phyloP scores from a whole-genome alignment of 768 basidiomycete genomes.

The Hericium coralloides region DNA sequence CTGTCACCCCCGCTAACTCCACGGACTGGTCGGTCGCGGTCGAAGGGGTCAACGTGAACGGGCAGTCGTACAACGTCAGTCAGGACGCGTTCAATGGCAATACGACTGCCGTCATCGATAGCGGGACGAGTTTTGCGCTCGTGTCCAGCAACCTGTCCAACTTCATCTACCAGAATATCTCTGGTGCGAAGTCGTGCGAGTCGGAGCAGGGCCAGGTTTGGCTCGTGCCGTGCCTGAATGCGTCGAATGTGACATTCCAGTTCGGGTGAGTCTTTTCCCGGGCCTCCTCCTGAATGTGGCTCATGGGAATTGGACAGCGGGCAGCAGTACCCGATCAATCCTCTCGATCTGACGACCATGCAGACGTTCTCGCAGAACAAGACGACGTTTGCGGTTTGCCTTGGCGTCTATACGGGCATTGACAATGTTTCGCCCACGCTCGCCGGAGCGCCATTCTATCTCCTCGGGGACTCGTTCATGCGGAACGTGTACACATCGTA shows the following conservation, averaged over 20 bases:
- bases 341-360: not conserved
- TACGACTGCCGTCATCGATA: not conserved
- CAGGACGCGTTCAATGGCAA: not conserved
- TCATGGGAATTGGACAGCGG: not conserved
- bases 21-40: not conserved
- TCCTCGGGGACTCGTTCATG: not conserved
- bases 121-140: not conserved
- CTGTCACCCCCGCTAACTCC: not conserved
- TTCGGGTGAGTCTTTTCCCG: not conserved
- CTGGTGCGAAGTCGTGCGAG: not conserved
- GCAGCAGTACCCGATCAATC: not conserved
- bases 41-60: not conserved
- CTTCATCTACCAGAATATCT: not conserved
- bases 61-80: not conserved
- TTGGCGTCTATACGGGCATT: not conserved
- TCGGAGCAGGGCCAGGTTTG: not conserved
- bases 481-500: not conserved
- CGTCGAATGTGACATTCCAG: not conserved
- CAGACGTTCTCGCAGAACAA: not conserved
- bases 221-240: not conserved
- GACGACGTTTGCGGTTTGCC: not conserved
- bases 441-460: not conserved
- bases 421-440: not conserved
- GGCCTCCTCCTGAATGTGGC: not conserved
- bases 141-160: not conserved